Evolutionary conservation across 306 rosid species (phyloP).

Genomic region (Dryas alaskensis): DNA sequence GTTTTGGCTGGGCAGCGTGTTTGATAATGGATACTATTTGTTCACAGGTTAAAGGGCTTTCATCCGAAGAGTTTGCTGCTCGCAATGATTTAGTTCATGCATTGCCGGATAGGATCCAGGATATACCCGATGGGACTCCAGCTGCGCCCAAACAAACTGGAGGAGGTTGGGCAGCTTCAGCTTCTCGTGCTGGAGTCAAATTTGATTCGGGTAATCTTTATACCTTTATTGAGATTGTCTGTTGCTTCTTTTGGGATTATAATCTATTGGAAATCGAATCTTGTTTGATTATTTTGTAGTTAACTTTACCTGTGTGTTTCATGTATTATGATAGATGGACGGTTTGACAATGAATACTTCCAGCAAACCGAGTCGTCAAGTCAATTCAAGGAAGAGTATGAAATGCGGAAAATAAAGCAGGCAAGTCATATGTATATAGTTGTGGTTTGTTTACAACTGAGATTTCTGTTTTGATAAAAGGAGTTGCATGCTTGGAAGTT

Average conservation of each 20-base stretch:
- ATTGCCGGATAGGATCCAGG: conserved; percentile 89
- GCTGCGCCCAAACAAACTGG: conserved; percentile 69
- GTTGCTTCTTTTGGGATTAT: neutral
- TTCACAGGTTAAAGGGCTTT: conserved; percentile 81
- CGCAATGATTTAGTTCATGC: conserved; percentile 97
- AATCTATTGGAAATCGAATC: neutral
- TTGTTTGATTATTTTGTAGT: conserved; percentile 6
- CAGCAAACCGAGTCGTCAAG: conserved; percentile 74
- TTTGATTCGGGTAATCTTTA: conserved; percentile 74
- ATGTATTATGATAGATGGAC: conserved; percentile 58
- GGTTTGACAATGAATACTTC: conserved; percentile 74
- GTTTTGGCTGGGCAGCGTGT: neutral
- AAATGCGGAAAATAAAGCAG: conserved; percentile 89
- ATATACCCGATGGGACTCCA: conserved; percentile 92
- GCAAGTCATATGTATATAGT: conserved; percentile 42
- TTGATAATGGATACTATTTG: conserved; percentile 7
- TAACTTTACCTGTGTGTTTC: conserved; percentile 25
- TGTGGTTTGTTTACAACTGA: conserved; percentile 1
- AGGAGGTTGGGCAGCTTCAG: conserved; percentile 92
- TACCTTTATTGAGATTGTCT: neutral
- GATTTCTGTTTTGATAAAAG: neutral
- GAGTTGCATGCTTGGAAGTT: conserved; percentile 1
- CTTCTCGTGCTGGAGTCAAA: conserved; percentile 81
- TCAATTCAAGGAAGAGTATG: conserved; percentile 87
- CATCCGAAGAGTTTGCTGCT: conserved; percentile 86